Evolutionary conservation across 2,329 filamentous ascomycete species (phyloP), one percentile per base, ranked within the genome.

Genomic region (Diaporthe citrichinensis): DNA sequence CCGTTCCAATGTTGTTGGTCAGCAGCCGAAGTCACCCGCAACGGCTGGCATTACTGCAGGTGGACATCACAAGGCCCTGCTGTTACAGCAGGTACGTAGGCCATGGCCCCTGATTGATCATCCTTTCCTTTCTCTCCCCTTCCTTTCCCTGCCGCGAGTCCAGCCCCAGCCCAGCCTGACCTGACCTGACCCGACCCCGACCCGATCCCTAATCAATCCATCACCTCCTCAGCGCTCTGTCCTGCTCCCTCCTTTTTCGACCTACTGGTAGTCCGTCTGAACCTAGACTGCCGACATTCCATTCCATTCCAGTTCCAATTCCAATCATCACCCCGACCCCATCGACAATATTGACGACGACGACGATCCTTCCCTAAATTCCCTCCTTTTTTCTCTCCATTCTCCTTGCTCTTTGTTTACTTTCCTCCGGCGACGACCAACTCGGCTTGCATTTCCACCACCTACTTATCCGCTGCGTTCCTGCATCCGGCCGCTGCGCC

Each of bases 261-360:
- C 44, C 20, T 23, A 9, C 44, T 17, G 44, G 23, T 49, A 23
- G 20, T 20, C 8, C 44, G 44, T 23, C 55, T 59, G 28, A 15
- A 20, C 49, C n/a, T 44, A 9, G 51, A 59, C 53, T 71, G 68
- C 36, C 36, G 51, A 59, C 51, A 72, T 49, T 46, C 69, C 53
- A 41, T 49, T 72, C 69, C 28, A 61, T 58, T 49, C 28, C 51
- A 49, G 12, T 58, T 20, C 53, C 53, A 72, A 59, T 61, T 44
- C 72, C 72, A 65, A 55, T 59, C 65, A 53, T 39, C 28, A 41
- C 41, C 15, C 51, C 53, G 62, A 46, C 55, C 41, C 51, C 59
- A 49, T 59, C 36, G 51, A 69, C 65, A 59, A 62, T 59, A 61
- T 72, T 71, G 73, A 74, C 73, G 73, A 69, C 71, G 58, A 62